phyloP scores from a whole-genome alignment of 2,329 filamentous ascomycete genomes.

The Penicillium brevicompactum region DNA sequence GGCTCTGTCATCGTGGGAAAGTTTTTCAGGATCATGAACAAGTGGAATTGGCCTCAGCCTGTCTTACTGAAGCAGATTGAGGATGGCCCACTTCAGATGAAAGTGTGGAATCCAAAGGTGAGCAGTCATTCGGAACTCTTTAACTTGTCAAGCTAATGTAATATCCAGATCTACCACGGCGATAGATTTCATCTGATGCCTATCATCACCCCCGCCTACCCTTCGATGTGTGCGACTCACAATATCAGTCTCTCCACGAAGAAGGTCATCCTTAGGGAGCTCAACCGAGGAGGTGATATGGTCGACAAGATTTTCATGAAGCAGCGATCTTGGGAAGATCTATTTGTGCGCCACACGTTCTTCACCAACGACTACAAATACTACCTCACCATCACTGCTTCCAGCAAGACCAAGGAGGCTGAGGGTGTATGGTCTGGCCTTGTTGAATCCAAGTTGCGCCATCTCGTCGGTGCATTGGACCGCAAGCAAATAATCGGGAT shows the following conservation, averaged over 20 bases:
- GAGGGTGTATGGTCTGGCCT: slow-evolving; percentile 88
- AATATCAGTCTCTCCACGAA: slow-evolving; percentile 89
- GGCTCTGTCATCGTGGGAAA: slow-evolving; percentile 87
- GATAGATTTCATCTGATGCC: slow-evolving; percentile 93
- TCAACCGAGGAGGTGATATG: slow-evolving; percentile 75
- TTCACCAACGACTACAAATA: slow-evolving; percentile 94
- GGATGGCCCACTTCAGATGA: slow-evolving; percentile 75
- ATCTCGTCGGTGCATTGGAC: slow-evolving; percentile 82
- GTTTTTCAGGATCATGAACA: slow-evolving; percentile 88
- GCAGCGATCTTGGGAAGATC: slow-evolving; percentile 77
- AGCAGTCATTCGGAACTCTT: slow-evolving; percentile 16
- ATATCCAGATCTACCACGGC: slow-evolving; percentile 68
- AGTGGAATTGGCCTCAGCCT: slow-evolving; percentile 94
- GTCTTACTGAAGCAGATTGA: slow-evolving; percentile 88
- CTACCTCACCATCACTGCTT: slow-evolving; percentile 84
- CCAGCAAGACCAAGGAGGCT: slow-evolving; percentile 79
- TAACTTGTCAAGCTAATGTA: background rate
- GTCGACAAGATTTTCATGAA: slow-evolving; percentile 77
- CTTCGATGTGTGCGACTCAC: slow-evolving; percentile 96
- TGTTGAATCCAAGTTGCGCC: slow-evolving; percentile 88
- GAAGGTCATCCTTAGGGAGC: slow-evolving; percentile 78
- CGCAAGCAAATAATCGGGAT: slow-evolving; percentile 76
- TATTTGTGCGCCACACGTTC: slow-evolving; percentile 89
- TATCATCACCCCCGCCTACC: slow-evolving; percentile 95
- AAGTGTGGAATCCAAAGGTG: slow-evolving; percentile 93